phyloP scores from a whole-genome alignment of 306 rosid genomes.

The Quercus alba region DNA sequence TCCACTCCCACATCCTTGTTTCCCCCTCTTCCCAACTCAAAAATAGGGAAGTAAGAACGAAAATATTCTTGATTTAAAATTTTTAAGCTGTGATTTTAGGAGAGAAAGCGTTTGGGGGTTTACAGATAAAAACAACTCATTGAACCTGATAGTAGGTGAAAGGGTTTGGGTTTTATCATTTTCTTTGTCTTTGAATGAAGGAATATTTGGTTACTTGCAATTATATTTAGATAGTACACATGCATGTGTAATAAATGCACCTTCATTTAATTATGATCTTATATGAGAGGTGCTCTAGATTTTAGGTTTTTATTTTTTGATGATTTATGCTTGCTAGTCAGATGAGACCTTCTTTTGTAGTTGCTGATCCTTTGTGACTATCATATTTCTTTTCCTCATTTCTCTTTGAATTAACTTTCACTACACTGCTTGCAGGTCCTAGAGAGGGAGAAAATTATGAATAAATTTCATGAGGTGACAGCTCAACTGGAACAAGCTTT shows the following conservation, averaged over 20 bases:
- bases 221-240: neutral
- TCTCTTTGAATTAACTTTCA: neutral
- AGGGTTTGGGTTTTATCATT: neutral
- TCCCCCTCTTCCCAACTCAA: neutral
- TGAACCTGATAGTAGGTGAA: neutral
- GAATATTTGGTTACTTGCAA: neutral
- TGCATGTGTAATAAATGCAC: neutral
- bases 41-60: neutral
- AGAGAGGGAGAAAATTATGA: constrained; percentile 78
- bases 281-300: neutral
- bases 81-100: neutral
- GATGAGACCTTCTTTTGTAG: constrained; percentile 18
- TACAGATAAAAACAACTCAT: neutral
- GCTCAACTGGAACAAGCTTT: constrained; percentile 68
- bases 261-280: neutral
- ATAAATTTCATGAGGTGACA: constrained; percentile 66
- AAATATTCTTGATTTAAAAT: neutral
- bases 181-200: neutral
- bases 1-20: neutral
- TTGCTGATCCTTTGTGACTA: neutral
- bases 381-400: neutral
- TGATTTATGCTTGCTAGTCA: neutral
- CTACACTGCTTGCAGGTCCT: constrained; percentile 51
- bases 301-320: neutral
- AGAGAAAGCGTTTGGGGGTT: neutral